Evolutionary conservation across 2,329 filamentous ascomycete species (phyloP).

Genomic region (Kalmusia sp.): DNA sequence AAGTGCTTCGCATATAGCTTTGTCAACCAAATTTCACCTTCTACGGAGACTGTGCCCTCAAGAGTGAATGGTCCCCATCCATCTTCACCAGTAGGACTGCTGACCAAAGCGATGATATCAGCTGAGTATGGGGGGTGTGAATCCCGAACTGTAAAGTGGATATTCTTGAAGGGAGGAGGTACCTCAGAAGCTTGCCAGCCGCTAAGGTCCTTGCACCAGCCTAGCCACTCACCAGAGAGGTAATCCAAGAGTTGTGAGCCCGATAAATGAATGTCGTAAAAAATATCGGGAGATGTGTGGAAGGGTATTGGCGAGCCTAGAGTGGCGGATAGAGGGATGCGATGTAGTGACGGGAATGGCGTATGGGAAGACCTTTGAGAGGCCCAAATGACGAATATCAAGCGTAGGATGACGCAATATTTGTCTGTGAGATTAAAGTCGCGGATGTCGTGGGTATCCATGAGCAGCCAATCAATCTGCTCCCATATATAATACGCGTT

Average conservation of each 20-base stretch:
- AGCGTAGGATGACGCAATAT: not conserved
- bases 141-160: not conserved
- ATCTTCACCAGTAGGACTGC: not conserved
- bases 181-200: not conserved
- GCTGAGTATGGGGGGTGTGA: not conserved
- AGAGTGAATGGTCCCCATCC: not conserved
- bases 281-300: not conserved
- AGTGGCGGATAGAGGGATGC: not conserved
- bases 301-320: not conserved
- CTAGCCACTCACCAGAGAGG: conserved; percentile 3
- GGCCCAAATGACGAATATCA: not conserved
- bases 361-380: not conserved
- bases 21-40: conserved; percentile 3
- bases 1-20: not conserved
- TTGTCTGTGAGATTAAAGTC: not conserved
- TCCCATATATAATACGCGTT: not conserved
- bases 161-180: not conserved
- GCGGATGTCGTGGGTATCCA: not conserved
- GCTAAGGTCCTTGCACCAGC: not conserved
- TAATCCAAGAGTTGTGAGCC: not conserved
- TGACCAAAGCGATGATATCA: not conserved
- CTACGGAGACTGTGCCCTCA: not conserved
- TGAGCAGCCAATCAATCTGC: not conserved
- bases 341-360: conserved; percentile 3
- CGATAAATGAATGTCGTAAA: not conserved